These are phyloP conservation scores for Tetrahymena elliotti DNA, from an alignment of 73 alveolate species.

Conservation along the genomic window DNA sequence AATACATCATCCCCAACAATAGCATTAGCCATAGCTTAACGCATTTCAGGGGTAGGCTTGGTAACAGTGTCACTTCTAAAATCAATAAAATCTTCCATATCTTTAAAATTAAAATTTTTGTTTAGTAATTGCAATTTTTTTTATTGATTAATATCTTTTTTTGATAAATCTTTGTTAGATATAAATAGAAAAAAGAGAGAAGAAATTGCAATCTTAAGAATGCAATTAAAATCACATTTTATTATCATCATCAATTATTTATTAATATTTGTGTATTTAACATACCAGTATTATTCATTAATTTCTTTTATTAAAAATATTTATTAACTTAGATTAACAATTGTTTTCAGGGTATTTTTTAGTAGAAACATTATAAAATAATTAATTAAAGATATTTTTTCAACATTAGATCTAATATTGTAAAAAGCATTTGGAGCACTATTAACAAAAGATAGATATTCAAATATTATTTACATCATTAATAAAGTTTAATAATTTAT, in stretches of 20 bases:
- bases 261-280: no score
- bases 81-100: conserved; percentile 32
- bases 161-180: not conserved
- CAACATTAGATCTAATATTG: not conserved
- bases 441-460: no score
- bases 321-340: not conserved
- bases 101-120: not conserved
- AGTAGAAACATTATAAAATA: no score
- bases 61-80: conserved; percentile 69
- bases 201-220: not conserved
- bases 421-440: no score
- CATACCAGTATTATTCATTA: no score
- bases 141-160: not conserved
- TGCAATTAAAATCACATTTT: not conserved
- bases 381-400: no score
- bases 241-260: no score
- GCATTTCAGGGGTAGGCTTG: conserved; percentile 42
- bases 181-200: no score
- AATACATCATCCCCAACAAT: conserved; percentile 62
- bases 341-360: not conserved
- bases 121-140: not conserved
- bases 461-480: no score
- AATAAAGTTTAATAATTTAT: no score
- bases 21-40: conserved; percentile 51
- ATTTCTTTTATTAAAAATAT: not conserved